These are phyloP conservation scores for Clitopilus passeckerianus DNA, from an alignment of 768 basidiomycete genomes.

Conservation along the genomic window DNA sequence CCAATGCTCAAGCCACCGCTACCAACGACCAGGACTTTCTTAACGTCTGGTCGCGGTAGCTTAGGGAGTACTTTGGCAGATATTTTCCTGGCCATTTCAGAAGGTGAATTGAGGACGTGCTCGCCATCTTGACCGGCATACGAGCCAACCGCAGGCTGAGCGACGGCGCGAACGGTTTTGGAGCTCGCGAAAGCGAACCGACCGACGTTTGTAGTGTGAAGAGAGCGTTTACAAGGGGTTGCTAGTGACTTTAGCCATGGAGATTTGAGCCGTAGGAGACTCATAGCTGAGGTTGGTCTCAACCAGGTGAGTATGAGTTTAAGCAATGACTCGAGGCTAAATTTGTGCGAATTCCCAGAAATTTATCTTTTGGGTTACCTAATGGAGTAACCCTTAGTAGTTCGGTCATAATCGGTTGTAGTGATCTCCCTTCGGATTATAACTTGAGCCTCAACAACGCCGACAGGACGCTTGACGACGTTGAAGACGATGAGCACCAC, in stretches of 20 bases:
- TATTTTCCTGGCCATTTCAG: conserved; percentile 88
- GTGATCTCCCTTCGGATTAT: conserved; percentile 5
- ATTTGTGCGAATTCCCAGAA: conserved; percentile 3
- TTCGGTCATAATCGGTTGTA: conserved; percentile 4
- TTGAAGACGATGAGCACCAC: not conserved
- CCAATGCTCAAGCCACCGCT: conserved; percentile 96
- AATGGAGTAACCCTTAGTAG: conserved; percentile 5
- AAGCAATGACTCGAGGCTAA: conserved; percentile 12
- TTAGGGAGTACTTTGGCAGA: conserved; percentile 94
- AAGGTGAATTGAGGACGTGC: conserved; percentile 87
- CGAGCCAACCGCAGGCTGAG: conserved; percentile 70
- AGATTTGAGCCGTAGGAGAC: conserved; percentile 37
- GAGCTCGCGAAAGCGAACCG: conserved; percentile 40
- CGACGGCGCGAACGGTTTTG: conserved; percentile 56
- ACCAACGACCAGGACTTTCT: conserved; percentile 94
- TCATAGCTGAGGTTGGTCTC: conserved; percentile 24
- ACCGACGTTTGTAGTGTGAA: conserved; percentile 39
- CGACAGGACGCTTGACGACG: not conserved
- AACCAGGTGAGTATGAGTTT: conserved; percentile 4
- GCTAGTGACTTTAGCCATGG: conserved; percentile 28
- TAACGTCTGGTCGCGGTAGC: conserved; percentile 85
- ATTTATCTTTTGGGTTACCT: not conserved
- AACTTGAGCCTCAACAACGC: not conserved
- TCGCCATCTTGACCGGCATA: conserved; percentile 60
- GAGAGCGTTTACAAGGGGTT: conserved; percentile 36